Percentiles rank a stretch among this genome's conserved stretches.
phyloP scores from a whole-genome alignment of 164 flowering plant genomes.

The Tetracentron sinense region DNA sequence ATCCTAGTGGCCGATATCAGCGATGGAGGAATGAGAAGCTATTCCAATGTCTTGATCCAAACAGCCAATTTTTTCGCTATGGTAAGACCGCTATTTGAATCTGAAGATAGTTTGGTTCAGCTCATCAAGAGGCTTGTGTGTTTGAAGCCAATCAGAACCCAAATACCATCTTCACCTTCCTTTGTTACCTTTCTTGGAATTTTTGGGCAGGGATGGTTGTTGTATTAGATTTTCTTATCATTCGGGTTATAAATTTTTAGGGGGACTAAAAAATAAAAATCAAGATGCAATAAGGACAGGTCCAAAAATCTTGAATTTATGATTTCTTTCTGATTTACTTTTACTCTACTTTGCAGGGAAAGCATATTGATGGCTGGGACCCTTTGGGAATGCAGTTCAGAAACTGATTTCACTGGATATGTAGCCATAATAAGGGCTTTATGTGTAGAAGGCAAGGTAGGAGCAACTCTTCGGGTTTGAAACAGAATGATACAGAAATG shows the following conservation, averaged over 20 bases:
- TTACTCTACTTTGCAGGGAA: conserved; percentile 41
- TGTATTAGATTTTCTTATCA: background rate
- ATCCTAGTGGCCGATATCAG: background rate
- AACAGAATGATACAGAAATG: conserved; percentile 37
- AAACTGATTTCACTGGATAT: conserved; percentile 18
- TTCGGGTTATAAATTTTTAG: background rate
- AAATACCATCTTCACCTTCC: background rate
- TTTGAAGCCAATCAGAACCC: background rate
- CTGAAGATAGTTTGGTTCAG: too few species aligned
- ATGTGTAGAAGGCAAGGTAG: conserved; percentile 54
- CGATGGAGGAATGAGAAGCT: background rate
- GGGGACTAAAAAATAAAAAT: background rate
- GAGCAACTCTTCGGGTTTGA: conserved; percentile 51
- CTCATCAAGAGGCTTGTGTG: too few species aligned
- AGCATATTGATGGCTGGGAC: conserved; percentile 31
- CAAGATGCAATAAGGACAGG: background rate
- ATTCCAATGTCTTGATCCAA: background rate
- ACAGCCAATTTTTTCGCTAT: background rate
- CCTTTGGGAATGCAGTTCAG: conserved; percentile 6
- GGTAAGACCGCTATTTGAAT: background rate
- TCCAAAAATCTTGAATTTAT: background rate
- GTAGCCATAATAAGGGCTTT: conserved; percentile 35
- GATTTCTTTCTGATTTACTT: background rate
- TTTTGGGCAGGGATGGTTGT: background rate
- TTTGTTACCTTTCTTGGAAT: background rate